These are phyloP conservation scores for Boletus rufocinnamomeus DNA, from an alignment of 768 basidiomycete species.

Conservation along the genomic window DNA sequence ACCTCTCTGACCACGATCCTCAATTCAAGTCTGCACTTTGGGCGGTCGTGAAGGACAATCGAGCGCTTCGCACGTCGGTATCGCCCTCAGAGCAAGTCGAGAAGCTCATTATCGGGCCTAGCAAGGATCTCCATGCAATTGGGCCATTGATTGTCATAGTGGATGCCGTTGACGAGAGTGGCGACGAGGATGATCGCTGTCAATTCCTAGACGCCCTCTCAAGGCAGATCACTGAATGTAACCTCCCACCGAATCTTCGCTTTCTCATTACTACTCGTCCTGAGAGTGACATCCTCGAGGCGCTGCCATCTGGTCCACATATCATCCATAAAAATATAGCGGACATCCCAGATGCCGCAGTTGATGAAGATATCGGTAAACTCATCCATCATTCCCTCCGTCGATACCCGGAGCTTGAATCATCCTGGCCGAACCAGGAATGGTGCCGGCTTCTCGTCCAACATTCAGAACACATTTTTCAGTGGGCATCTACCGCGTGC, in stretches of 20 bases:
- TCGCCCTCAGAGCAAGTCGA: not conserved
- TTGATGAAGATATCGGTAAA: not conserved
- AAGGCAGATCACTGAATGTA: not conserved
- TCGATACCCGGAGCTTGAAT: not conserved
- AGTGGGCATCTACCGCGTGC: no score
- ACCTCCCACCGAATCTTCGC: not conserved
- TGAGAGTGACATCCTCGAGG: not conserved
- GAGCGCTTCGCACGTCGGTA: not conserved
- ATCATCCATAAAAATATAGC: not conserved
- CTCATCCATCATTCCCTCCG: not conserved
- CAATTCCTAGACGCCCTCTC: not conserved
- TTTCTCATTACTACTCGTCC: not conserved
- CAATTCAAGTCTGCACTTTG: not conserved
- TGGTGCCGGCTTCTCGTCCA: no score
- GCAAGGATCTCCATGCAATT: not conserved
- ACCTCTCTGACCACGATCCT: not conserved
- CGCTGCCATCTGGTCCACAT: not conserved
- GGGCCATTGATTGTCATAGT: not conserved
- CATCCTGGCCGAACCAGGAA: not conserved
- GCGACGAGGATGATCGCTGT: accelerated
- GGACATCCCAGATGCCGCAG: no score
- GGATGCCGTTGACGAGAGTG: not conserved
- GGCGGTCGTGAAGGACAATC: not conserved
- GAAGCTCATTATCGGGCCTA: not conserved
- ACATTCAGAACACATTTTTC: no score